Evolutionary conservation across 306 rosid species (phyloP), one percentile per base, ranked within the genome.

Genomic region (Casuarina equisetifolia): DNA sequence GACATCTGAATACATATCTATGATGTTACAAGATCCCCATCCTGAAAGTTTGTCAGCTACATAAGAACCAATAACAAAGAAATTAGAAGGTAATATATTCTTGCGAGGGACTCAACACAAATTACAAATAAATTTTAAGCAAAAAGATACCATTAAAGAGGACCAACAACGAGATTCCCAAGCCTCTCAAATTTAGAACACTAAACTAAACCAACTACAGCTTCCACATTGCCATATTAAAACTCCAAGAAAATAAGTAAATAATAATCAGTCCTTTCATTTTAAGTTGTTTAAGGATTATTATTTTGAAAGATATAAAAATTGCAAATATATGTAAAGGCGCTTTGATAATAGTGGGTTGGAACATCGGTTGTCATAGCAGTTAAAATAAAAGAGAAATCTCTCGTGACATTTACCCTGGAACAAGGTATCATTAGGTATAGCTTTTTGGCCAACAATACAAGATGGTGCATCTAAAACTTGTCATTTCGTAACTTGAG

Each of bases 51-150:
- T 81, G 52, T 46, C 54, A 76, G 83, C 71, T 38, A 46, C 76
- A 80, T 63, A 58, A 52, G 89, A 84, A 81, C 88, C 92, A 80
- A 80, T 74, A 66, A 39, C 54, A 55, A 85, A 68, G 70, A 81
- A 19, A 55, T 74, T 3, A 50, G 50, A 42, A 48, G 39, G 35
- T 39, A 55, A 45, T 15, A 35, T n/a, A 25, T 58, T 51, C 6
- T 16, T 36, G 73, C n/a, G 35, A 25, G 46, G 39, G 43, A 62
- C n/a, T 40, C 13, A 39, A n/a, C 7, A 46, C 1, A 68, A 73
- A 58, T 58, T 39, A 9, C 13, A 13, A 1, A 54, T 61, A 38
- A 17, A 46, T 50, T 69, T 19, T 32, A 62, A 70, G 17, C 3
- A 32, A 17, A 69, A 69, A 25, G 63, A 50, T 9, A 20, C 55